Evolutionary conservation across 2,329 filamentous ascomycete genomes (phyloP).

Genomic region (Calonectria hongkongensis): DNA sequence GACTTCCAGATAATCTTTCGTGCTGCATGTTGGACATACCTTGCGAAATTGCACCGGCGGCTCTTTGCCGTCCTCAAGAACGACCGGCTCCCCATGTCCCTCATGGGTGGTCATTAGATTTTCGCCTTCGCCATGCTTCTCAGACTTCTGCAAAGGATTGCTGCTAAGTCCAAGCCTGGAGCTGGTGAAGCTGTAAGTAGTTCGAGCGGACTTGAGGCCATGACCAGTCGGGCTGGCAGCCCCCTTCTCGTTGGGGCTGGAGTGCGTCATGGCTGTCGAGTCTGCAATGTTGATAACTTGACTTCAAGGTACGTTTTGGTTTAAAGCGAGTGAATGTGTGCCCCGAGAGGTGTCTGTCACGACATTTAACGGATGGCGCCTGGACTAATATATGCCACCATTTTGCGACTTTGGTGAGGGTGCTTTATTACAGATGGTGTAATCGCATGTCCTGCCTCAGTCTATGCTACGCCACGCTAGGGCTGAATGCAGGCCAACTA

Average conservation of each 20-base stretch:
- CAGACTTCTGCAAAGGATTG: slow-evolving; percentile 1
- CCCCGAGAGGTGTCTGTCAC: too few species aligned
- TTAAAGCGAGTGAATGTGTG: background rate
- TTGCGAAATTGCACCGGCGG: background rate
- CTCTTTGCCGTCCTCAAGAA: background rate
- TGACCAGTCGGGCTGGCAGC: background rate
- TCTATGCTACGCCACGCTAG: background rate
- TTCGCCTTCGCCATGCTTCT: background rate
- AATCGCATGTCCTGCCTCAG: background rate
- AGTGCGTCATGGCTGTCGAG: slow-evolving; percentile 1
- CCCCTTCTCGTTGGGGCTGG: background rate
- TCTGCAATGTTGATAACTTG: too few species aligned
- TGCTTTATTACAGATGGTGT: background rate
- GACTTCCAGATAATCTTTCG: background rate
- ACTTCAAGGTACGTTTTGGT: background rate
- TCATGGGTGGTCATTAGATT: background rate
- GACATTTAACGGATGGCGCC: background rate
- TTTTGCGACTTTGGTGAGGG: background rate
- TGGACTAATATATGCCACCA: background rate
- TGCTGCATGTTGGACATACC: background rate
- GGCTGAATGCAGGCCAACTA: background rate
- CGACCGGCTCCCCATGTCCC: background rate
- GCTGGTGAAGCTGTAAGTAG: background rate
- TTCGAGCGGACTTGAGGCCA: background rate
- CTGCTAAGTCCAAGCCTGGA: slow-evolving; percentile 3